These are phyloP conservation scores for Pleurotus cornucopiae DNA, from an alignment of 768 basidiomycete genomes.

Conservation along the genomic window DNA sequence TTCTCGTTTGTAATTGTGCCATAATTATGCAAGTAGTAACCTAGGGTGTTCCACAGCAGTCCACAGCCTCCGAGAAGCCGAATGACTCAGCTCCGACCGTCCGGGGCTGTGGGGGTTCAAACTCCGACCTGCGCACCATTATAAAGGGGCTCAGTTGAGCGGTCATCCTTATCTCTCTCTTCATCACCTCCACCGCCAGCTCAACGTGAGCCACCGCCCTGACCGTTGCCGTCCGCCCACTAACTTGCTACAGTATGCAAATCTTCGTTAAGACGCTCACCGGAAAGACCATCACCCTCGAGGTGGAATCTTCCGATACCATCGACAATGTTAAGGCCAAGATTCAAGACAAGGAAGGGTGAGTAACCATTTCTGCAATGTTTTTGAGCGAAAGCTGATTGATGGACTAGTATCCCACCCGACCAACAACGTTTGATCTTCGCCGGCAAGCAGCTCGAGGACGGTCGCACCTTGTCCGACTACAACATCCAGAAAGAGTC, in stretches of 20 bases:
- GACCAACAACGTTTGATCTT: slow-evolving; percentile 96
- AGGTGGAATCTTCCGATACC: slow-evolving; percentile 74
- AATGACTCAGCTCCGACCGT: not conserved
- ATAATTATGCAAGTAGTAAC: too few species aligned
- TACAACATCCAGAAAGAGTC: slow-evolving; percentile 97
- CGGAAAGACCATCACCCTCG: slow-evolving; percentile 81
- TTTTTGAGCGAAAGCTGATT: slow-evolving; percentile 5
- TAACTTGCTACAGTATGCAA: slow-evolving; percentile 22
- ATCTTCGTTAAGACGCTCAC: slow-evolving; percentile 76
- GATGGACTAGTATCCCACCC: slow-evolving; percentile 56
- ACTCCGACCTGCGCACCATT: slow-evolving; percentile 30
- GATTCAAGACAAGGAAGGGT: slow-evolving; percentile 83
- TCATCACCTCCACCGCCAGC: slow-evolving; percentile 11
- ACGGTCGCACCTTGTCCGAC: slow-evolving; percentile 85
- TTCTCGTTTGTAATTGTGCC: too few species aligned
- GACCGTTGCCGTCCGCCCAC: slow-evolving; percentile 31
- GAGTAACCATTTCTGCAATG: slow-evolving; percentile 10
- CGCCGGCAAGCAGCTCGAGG: slow-evolving; percentile 93
- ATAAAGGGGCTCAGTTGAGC: slow-evolving; percentile 16
- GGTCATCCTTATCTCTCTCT: slow-evolving; percentile 10
- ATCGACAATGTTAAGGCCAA: slow-evolving; percentile 79
- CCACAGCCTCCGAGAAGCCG: slow-evolving; percentile 5
- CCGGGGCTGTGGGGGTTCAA: slow-evolving; percentile 27
- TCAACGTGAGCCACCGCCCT: slow-evolving; percentile 6
- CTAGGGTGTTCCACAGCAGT: not conserved